Evolutionary conservation across 768 basidiomycete genomes (phyloP).

Genomic region (Heimioporus sp.): DNA sequence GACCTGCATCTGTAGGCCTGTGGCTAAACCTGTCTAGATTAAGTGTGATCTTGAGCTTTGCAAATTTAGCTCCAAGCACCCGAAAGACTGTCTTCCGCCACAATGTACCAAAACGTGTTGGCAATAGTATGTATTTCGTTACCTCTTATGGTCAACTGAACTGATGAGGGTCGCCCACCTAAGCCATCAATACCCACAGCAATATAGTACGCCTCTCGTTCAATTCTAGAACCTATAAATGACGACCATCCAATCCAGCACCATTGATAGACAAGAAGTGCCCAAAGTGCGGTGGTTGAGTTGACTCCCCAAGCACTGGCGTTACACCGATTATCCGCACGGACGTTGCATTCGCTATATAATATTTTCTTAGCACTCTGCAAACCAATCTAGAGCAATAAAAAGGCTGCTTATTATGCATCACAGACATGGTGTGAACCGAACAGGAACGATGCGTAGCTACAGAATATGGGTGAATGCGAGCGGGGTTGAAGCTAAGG

Average conservation of each 20-base stretch:
- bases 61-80: constrained; percentile 62
- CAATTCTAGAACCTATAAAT: not conserved
- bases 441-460: not conserved
- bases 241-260: constrained; percentile 32
- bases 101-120: constrained; percentile 57
- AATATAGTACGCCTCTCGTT: constrained; percentile 47
- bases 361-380: constrained; percentile 3
- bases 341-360: constrained; percentile 11
- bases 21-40: constrained; percentile 42
- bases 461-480: constrained; percentile 10
- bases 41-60: constrained; percentile 58
- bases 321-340: constrained; percentile 3
- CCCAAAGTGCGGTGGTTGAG: constrained; percentile 34
- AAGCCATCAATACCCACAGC: constrained; percentile 64
- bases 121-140: constrained; percentile 57
- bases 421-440: constrained; percentile 1
- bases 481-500: constrained; percentile 40
- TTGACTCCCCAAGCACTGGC: constrained; percentile 9
- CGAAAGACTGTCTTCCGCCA: constrained; percentile 47
- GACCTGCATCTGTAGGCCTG: not conserved
- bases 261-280: constrained; percentile 62
- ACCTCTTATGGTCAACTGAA: not conserved
- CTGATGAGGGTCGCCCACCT: constrained; percentile 12
- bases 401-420: constrained; percentile 10
- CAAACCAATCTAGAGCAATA: constrained; percentile 6